Evolutionary conservation across 805 yeast species (phyloP), one percentile per base, ranked within the genome.

Genomic region (Kuraishia cidri): DNA sequence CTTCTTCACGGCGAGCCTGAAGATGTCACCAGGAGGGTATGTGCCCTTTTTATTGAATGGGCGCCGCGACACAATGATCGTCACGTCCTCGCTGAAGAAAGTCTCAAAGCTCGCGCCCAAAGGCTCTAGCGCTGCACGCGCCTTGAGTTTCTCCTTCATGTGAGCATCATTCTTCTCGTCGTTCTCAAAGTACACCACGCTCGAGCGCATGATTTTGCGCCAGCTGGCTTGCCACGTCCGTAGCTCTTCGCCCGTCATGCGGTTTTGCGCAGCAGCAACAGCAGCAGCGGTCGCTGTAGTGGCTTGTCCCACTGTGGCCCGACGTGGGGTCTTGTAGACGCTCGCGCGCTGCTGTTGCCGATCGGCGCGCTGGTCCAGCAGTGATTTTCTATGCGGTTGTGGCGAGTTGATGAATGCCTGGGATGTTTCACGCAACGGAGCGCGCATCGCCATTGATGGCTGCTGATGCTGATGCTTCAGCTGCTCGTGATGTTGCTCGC

Each of bases 61-160:
- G 38, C 95, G 65, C 41, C 77, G 66, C 10, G 92, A 75, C 15
- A 90, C 72, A 18, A 90, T 87, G 33, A 87, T 84, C 9, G 95
- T 84, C 41, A 68, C 83, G 22, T 64, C 64, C 24, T 60, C 61
- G 43, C 75, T 77, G 45, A 76, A 80, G 43, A 79, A 79, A 8
- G 66, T 64, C 29, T 70, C 73, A 18, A 78, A 62, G 12, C 61
- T 62, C 7, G 82, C 79, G 9, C 79, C 82, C 16, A 76, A 56
- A 2, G 62, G 54, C 35, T 47, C 55, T 14, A 52, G 39, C 4
- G 69, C 51, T 22, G 46, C 44, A 16, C 47, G 48, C 3, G 66
- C 64, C 19, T 48, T 45, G 24, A 49, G 50, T 22, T 51, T 51
- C 24, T 64, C 69, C 30, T 45, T 51, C 24, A 37, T 36, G 20